A percentile compares a stretch with the other conserved stretches of the same genome.
Evolutionary conservation across 2,329 filamentous ascomycete species (phyloP).

Genomic region (Fusarium sacchari): DNA sequence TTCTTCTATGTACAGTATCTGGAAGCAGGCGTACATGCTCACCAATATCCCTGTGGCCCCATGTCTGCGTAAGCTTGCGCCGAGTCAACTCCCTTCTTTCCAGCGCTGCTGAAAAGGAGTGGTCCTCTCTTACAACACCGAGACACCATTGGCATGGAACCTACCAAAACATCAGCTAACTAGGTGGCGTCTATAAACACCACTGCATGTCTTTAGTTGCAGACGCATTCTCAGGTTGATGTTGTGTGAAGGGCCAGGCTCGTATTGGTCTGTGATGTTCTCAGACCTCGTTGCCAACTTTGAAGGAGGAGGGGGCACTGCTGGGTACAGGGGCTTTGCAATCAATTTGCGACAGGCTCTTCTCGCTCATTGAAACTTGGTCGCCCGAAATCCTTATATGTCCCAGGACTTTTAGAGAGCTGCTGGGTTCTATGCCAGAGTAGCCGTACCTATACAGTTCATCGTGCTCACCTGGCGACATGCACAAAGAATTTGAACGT

Average conservation of each 20-base stretch:
- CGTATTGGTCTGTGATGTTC: constrained; percentile 2
- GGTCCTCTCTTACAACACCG: neutral
- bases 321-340: constrained; percentile 7
- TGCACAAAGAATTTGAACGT: constrained; percentile 1
- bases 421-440: neutral
- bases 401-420: neutral
- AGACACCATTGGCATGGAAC: constrained; percentile 16
- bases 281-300: constrained; percentile 10
- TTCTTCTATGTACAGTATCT: neutral
- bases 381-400: neutral
- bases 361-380: neutral
- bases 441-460: neutral
- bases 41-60: no score
- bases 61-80: neutral
- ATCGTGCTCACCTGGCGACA: neutral
- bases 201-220: constrained; percentile 20
- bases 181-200: constrained; percentile 5
- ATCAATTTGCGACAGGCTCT: neutral
- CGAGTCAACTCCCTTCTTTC: neutral
- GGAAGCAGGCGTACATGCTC: neutral
- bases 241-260: neutral
- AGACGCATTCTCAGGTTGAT: constrained; percentile 2
- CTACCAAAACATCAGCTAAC: constrained; percentile 13
- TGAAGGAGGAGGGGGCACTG: neutral
- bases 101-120: neutral